Percentiles rank a stretch among this genome's conserved stretches.
phyloP scores from a whole-genome alignment of 352 stramenopile genomes.

The Globisporangium uncinulatum region DNA sequence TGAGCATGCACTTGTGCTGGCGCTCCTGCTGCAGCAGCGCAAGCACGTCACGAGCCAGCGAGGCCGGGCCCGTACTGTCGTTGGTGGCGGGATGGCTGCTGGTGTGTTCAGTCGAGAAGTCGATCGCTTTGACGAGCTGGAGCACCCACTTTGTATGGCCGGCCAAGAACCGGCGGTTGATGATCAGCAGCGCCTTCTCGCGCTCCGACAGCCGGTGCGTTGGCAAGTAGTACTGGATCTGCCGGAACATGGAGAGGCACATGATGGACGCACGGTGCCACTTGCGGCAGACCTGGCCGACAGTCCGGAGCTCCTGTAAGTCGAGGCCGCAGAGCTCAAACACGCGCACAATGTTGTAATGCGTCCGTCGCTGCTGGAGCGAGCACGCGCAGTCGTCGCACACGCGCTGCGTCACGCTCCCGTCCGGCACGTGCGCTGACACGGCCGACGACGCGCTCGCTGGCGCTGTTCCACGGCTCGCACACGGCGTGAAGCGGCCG shows the following conservation, averaged over 20 bases:
- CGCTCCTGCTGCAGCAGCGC: slow-evolving; percentile 56
- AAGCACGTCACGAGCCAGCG: slow-evolving; percentile 58
- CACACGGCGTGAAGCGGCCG: slow-evolving; percentile 68
- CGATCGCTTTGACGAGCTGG: slow-evolving; percentile 80
- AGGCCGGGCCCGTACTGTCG: slow-evolving; percentile 9
- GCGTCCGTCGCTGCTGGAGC: slow-evolving; percentile 72
- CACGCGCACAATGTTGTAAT: slow-evolving; percentile 83
- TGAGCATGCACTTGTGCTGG: slow-evolving; percentile 81
- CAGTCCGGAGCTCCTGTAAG: slow-evolving; percentile 58
- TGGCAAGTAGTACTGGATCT: slow-evolving; percentile 86
- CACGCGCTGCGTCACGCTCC: slow-evolving; percentile 72
- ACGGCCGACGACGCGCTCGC: slow-evolving; percentile 29
- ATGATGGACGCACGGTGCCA: slow-evolving; percentile 86
- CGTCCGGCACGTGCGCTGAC: slow-evolving; percentile 50
- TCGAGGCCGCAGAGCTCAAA: slow-evolving; percentile 83
- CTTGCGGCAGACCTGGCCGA: slow-evolving; percentile 81
- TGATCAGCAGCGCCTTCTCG: slow-evolving; percentile 70
- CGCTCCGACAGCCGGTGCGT: slow-evolving; percentile 65
- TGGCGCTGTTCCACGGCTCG: slow-evolving; percentile 19
- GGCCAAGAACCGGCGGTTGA: slow-evolving; percentile 71
- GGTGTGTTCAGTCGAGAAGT: slow-evolving; percentile 28
- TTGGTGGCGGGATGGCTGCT: slow-evolving; percentile 22
- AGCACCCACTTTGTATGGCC: slow-evolving; percentile 84
- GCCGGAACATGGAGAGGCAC: slow-evolving; percentile 84
- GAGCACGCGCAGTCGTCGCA: slow-evolving; percentile 80